Conservation (phyloP, 2,329 filamentous ascomycete genomes). For the Neodidymelliopsis sp. region DNA sequence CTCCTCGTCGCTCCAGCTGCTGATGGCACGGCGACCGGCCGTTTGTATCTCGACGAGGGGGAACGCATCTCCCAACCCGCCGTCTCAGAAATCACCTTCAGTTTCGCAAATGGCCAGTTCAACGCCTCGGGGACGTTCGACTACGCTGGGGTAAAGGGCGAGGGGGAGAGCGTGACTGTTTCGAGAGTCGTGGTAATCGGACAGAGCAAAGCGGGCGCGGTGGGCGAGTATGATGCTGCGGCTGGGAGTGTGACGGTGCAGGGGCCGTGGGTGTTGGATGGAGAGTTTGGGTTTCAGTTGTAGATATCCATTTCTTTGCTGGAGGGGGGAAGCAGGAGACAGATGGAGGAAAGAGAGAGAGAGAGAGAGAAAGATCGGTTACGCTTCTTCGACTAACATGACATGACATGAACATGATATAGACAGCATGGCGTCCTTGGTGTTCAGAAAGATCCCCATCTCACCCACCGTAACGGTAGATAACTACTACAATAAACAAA, state of each 20-base stretch:
- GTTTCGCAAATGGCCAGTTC: constrained; percentile 63
- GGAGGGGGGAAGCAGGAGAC: neutral
- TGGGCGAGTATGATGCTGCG: constrained; percentile 24
- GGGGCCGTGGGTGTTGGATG: constrained; percentile 41
- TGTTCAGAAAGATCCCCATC: too few species aligned
- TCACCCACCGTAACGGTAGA: too few species aligned
- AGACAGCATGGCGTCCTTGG: too few species aligned
- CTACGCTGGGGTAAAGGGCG: constrained; percentile 46
- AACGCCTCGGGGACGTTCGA: constrained; percentile 62
- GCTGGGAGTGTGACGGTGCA: constrained; percentile 29
- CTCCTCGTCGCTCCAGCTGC: constrained; percentile 71
- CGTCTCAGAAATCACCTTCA: constrained; percentile 67
- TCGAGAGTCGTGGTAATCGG: constrained; percentile 40
- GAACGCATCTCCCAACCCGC: constrained; percentile 67
- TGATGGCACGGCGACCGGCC: constrained; percentile 69
- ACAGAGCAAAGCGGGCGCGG: constrained; percentile 21
- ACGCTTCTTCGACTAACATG: too few species aligned
- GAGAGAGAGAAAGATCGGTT: too few species aligned
- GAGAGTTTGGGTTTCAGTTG: constrained; percentile 29
- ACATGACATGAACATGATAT: too few species aligned
- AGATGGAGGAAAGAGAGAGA: too few species aligned
- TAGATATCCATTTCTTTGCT: neutral
- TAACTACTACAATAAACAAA: too few species aligned
- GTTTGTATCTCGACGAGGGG: constrained; percentile 81
- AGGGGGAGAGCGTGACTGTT: constrained; percentile 40